phyloP scores from a whole-genome alignment of 1,284 basidiomycete species.

The Malassezia yamatoensis region DNA sequence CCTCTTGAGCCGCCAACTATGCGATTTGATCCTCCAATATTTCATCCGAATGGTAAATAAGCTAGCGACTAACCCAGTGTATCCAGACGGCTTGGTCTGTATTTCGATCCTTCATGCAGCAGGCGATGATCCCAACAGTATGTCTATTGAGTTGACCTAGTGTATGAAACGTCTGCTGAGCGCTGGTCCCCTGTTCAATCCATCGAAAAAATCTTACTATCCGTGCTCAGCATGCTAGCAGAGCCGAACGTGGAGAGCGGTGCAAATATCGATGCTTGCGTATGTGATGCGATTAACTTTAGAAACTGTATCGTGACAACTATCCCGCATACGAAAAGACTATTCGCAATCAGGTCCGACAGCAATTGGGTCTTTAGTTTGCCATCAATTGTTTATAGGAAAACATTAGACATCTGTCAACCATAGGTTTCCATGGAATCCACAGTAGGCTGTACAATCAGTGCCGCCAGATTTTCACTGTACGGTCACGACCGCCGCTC shows the following conservation, averaged over 20 bases:
- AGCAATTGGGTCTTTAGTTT: slow-evolving; percentile 39
- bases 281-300: slow-evolving; percentile 23
- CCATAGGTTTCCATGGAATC: no score
- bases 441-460: slow-evolving; percentile 4
- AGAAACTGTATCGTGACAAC: slow-evolving; percentile 46
- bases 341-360: slow-evolving; percentile 37
- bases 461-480: slow-evolving; percentile 53
- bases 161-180: slow-evolving; percentile 79
- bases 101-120: slow-evolving; percentile 97
- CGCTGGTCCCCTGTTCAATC: slow-evolving; percentile 96
- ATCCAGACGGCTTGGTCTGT: slow-evolving; percentile 88
- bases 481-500: slow-evolving; percentile 68
- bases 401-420: no score
- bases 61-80: slow-evolving; percentile 56
- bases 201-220: slow-evolving; percentile 82
- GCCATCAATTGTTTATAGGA: no score
- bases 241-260: slow-evolving; percentile 99
- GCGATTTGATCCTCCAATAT: slow-evolving; percentile 90
- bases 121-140: slow-evolving; percentile 64
- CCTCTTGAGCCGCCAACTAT: slow-evolving; percentile 54
- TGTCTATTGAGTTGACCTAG: slow-evolving; percentile 16
- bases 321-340: slow-evolving; percentile 40
- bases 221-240: slow-evolving; percentile 97
- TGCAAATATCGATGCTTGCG: slow-evolving; percentile 74
- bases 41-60: slow-evolving; percentile 92